Evolutionary conservation across 2,329 filamentous ascomycete species (phyloP), one percentile per base, ranked within the genome.

Genomic region (Calonectria pauciramosa): DNA sequence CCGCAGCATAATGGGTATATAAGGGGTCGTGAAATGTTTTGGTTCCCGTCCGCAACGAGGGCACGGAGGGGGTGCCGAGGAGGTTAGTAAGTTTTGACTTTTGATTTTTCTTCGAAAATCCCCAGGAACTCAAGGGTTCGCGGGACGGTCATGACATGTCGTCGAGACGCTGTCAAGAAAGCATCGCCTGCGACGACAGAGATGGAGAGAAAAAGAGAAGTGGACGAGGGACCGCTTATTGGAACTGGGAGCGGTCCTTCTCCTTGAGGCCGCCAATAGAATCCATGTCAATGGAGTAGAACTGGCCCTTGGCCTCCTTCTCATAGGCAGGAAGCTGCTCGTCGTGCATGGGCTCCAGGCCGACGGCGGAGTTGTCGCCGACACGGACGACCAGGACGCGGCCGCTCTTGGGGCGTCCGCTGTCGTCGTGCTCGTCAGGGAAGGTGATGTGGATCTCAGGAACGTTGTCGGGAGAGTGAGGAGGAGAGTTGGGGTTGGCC

Each of bases 401-500:
- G 41, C 96, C 96, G 78, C 94, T 95, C 87, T 94, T 94, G 80
- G 91, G 90, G 85, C 93, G 95, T 80, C 96, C 96, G 70, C 91
- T 88, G 79, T 95, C 94, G 83, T 98, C 96, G 80, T 97, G 93
- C 88, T 99, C 97, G 81, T 97, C 95, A 20, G 97, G 97, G 89
- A 99, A 99, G 44, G 97, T 99, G 85, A 99, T 98, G 86, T 96
- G 95, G 82, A 99, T 99, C 87, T 99, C 95, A 26, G 97, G 97
- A 34, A 99, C 91, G 79, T 94, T 94, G 85, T 92, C 95, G n/a
- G 94, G 93, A 59, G 94, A 95, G 80, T 94, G 88, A 28, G 96
- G 94, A 20, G 95, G 93, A 76, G 92, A 94, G 74, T 90, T 89
- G 38, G 94, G 94, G 86, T 94, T 94, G 77, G 93, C 90, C 79